Evolutionary conservation across 345 rosid genomes (phyloP), one percentile per base, ranked within the genome.

Genomic region (Citrus hindsii): DNA sequence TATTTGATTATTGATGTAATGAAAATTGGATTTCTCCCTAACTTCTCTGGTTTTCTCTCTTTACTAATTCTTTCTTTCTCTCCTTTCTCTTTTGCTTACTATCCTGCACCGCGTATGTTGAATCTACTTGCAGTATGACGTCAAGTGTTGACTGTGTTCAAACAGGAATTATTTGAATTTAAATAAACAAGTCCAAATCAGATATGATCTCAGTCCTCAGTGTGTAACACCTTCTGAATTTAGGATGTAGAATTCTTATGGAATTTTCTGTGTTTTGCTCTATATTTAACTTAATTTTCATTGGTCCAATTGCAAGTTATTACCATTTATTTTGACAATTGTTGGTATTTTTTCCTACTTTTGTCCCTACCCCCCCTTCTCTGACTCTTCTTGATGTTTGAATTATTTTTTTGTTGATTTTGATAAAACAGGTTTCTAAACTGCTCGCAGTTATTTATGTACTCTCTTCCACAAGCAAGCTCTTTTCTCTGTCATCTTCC

Each of bases 341-440:
- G 46, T 55, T 16, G 7, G 6, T 67, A 12, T 76, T 30, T 6
- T 58, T 38, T 30, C 24, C 27, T 33, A 9, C 60, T 28, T 9
- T 2, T 2, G 12, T 10, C 46, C 46, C 46, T 40, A 5, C 1
- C 6, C 30, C 30, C 64, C 58, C n/a, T 40, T 67, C 21, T 62
- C 25, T 63, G 2, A 46, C 33, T 53, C 77, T 74, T 69, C 46
- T 75, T 75, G 67, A 18, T 60, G 58, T 60, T 48, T 53, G 63
- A 35, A 71, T 55, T 72, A 76, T 55, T 81, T 46, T 42, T 56
- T 79, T 27, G 59, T 79, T 76, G 3, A 51, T 70, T 66, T 76
- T 72, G 48, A 66, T 53, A 68, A 68, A 78, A 46, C 88, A 94
- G 98, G 92, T 96, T 80, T 93, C 97, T 75, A 91, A 84, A 84